Evolutionary conservation across 257 asterid species (phyloP), one percentile per base, ranked within the genome.

Genomic region (Lycium ferocissimum): DNA sequence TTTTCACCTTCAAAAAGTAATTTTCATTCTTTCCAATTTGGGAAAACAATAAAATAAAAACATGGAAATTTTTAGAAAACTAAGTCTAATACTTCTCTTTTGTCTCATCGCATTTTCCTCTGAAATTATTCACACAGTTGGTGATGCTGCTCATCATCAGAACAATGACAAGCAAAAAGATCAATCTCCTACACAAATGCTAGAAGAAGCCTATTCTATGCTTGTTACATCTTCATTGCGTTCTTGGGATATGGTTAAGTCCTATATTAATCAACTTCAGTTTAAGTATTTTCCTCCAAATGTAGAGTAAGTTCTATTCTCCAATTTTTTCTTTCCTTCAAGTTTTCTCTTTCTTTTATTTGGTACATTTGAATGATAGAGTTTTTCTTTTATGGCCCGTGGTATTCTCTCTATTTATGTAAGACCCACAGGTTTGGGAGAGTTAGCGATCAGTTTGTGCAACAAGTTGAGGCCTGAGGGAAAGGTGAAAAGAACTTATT

Each of bases 261-360:
- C 83, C 22, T 62, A 85, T 15, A 65, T 85, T 62, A 66, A 83
- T 47, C 78, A 85, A 65, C 17, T 79, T 20, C 79, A 87, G 59
- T 37, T 57, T 1, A 54, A 85, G 37, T 84, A 70, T 33, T 81
- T 75, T n/a, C n/a, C 86, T 56, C 89, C 89, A 67, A 83, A 85
- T 85, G n/a, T 87, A 40, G 89, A 87, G 89, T 87, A 80, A 84
- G 89, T 71, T 45, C 65, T 18, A 66, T 12, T 2, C 12, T 80
- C 6, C 40, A 8, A 26, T 40, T 10, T 72, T 14, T 8, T 7
- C 2, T 70, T 40, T 56, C 4, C 40, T 53, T 40, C 14, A 18
- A 33, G 1, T 14, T 3, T 6, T 9, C 5, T 59, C 26, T n/a
- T 59, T 18, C 10, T 59, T n/a, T 59, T 59, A 9, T 45, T 3